Evolutionary conservation across 2,329 filamentous ascomycete genomes (phyloP).

Genomic region (Xylaria multiplex): DNA sequence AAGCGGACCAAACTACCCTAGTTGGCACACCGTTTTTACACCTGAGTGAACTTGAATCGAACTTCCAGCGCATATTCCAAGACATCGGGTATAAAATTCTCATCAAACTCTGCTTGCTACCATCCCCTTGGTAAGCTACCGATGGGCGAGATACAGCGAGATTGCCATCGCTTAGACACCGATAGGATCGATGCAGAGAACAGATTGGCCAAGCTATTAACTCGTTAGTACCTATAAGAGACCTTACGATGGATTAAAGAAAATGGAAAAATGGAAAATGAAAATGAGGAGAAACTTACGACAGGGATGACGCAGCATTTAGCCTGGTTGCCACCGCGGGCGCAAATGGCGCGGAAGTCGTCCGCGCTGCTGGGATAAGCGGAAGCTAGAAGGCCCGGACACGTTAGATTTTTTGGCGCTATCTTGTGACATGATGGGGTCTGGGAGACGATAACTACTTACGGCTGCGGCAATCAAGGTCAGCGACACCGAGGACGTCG

Average conservation of each 20-base stretch:
- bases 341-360: constrained; percentile 57
- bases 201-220: constrained; percentile 13
- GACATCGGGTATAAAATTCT: neutral
- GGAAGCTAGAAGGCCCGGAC: constrained; percentile 44
- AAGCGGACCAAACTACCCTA: too few relatives aligned
- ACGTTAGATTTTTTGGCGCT: neutral
- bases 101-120: neutral
- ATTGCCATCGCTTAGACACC: neutral
- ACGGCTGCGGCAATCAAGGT: constrained; percentile 60
- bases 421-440: too few relatives aligned
- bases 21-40: too few relatives aligned
- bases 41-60: too few relatives aligned
- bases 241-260: too few relatives aligned
- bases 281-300: constrained; percentile 37
- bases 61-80: too few relatives aligned
- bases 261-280: too few relatives aligned
- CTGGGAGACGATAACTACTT: constrained; percentile 23
- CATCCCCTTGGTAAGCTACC: neutral
- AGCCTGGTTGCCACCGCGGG: constrained; percentile 56
- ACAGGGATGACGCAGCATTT: constrained; percentile 63
- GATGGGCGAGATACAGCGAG: neutral
- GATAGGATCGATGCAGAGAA: constrained; percentile 12
- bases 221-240: neutral
- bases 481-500: constrained; percentile 60
- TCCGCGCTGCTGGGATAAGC: constrained; percentile 51